Conservation (phyloP, 192 early-diverging fungal genomes). For the Funneliformis geosporum region DNA sequence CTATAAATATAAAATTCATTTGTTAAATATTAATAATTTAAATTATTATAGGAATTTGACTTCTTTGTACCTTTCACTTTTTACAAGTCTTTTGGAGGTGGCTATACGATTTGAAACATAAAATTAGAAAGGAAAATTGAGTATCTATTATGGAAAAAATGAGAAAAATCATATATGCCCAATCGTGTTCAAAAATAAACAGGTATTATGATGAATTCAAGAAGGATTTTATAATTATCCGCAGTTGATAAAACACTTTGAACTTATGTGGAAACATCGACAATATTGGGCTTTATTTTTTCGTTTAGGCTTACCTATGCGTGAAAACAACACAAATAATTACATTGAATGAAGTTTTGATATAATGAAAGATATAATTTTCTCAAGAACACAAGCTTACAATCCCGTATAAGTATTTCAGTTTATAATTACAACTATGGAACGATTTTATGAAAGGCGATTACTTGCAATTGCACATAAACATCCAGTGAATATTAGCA, state of each 20-base stretch:
- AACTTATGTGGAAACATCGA: neutral
- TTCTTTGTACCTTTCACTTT: neutral
- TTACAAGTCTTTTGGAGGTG: no score
- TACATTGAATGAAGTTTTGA: neutral
- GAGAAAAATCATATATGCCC: conserved; percentile 1
- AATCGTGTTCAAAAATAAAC: neutral
- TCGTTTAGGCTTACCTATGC: no score
- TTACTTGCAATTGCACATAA: neutral
- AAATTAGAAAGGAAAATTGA: no score
- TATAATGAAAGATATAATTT: neutral
- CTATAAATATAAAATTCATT: no score
- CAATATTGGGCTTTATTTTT: neutral
- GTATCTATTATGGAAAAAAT: neutral
- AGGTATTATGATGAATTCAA: neutral
- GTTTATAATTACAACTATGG: conserved; percentile 1
- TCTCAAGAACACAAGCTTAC: neutral
- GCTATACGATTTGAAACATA: no score
- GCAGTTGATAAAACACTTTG: neutral
- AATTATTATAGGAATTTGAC: neutral
- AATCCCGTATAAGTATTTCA: conserved; percentile 3
- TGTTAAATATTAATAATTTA: no score
- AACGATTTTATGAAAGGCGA: neutral
- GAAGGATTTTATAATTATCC: neutral
- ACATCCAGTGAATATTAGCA: neutral
- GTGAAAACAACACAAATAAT: conserved; percentile 5